phyloP scores from a whole-genome alignment of 306 rosid species.

The Betula pendula region DNA sequence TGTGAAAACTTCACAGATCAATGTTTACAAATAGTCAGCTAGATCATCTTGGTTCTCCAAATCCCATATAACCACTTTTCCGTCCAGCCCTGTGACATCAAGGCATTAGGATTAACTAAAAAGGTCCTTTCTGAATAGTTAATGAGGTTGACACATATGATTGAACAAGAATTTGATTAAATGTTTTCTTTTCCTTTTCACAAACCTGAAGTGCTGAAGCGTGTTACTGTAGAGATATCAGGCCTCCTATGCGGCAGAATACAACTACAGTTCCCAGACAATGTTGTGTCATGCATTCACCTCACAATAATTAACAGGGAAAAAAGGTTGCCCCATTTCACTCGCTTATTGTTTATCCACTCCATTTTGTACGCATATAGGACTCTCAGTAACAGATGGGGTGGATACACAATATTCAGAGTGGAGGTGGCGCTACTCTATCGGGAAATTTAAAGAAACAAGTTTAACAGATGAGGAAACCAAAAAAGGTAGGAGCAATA shows the following conservation, averaged over 20 bases:
- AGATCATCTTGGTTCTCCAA: constrained; percentile 80
- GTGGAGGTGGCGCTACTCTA: constrained; percentile 21
- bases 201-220: constrained; percentile 98
- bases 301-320: background rate
- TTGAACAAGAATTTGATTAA: background rate
- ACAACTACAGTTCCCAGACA: constrained; percentile 54
- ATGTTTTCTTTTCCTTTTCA: constrained; percentile 2
- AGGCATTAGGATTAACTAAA: constrained; percentile 14
- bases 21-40: constrained; percentile 41
- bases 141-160: constrained; percentile 4
- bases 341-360: constrained; percentile 23
- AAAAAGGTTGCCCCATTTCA: constrained; percentile 14
- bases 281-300: constrained; percentile 21
- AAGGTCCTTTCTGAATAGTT: background rate
- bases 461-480: constrained; percentile 14
- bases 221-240: constrained; percentile 43
- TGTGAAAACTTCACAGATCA: constrained; percentile 9
- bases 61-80: constrained; percentile 83
- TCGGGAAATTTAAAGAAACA: constrained; percentile 7
- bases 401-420: constrained; percentile 10
- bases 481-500: constrained; percentile 5
- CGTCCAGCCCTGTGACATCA: constrained; percentile 73
- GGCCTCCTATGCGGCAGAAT: constrained; percentile 60
- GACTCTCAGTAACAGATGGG: background rate
- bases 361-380: background rate